Evolutionary conservation across 176 grass and related monocot species (phyloP).

Genomic region (Oryza officinalis): DNA sequence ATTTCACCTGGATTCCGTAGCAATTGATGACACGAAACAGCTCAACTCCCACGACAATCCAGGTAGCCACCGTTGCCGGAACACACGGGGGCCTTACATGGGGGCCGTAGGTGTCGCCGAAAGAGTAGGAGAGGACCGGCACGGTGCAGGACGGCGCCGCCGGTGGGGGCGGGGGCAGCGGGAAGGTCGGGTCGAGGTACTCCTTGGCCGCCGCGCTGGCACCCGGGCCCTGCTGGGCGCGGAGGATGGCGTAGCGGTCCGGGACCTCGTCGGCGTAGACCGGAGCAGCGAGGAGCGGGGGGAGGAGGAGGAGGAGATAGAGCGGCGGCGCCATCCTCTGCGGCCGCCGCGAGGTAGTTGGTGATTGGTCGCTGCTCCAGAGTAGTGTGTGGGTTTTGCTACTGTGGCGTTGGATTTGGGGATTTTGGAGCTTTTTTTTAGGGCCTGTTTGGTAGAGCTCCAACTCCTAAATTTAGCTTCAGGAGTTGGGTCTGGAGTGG

Average conservation of each 20-base stretch:
- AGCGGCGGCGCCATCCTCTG: constrained; percentile 8
- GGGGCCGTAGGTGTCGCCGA: constrained; percentile 84
- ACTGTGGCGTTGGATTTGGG: not conserved
- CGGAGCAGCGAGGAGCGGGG: constrained; percentile 5
- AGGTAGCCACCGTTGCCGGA: not conserved
- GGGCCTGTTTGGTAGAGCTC: no score
- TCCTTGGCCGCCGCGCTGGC: constrained; percentile 32
- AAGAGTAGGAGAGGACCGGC: constrained; percentile 64
- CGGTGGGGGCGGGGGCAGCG: constrained; percentile 33
- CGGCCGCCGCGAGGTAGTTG: not conserved
- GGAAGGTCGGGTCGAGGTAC: constrained; percentile 71
- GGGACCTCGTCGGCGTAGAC: constrained; percentile 7
- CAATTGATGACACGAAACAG: not conserved
- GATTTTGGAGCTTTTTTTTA: not conserved
- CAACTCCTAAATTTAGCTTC: no score
- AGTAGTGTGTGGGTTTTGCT: not conserved
- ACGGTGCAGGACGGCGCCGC: constrained; percentile 47
- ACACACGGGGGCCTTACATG: no score
- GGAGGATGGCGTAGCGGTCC: constrained; percentile 16
- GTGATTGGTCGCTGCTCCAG: not conserved
- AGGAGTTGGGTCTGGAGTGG: no score
- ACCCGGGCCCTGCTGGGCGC: not conserved
- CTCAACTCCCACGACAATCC: not conserved
- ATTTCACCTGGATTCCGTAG: not conserved
- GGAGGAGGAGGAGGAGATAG: constrained; percentile 22